Percentiles rank a stretch among this genome's conserved stretches.
Conservation (phyloP, 805 yeast species). For the Ogataea angusta region DNA sequence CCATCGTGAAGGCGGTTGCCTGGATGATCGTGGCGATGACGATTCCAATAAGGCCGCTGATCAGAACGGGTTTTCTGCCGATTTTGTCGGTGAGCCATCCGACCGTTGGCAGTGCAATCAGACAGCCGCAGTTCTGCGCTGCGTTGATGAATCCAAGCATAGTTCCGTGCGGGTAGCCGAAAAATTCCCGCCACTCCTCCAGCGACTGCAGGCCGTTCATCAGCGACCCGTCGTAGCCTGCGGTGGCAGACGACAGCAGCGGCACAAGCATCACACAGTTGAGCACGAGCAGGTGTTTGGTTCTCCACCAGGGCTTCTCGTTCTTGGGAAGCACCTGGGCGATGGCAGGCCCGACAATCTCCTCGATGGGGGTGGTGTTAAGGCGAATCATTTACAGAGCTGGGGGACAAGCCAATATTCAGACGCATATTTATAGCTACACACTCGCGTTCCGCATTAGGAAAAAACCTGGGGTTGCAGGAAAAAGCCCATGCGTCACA, state of each 20-base stretch:
- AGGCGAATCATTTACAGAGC: constrained; percentile 1
- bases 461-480: constrained; percentile 4
- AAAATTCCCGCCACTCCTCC: constrained; percentile 34
- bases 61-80: constrained; percentile 60
- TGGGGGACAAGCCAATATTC: not conserved
- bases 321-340: constrained; percentile 22
- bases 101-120: constrained; percentile 28
- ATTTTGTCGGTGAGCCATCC: constrained; percentile 40
- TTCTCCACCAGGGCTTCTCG: constrained; percentile 34
- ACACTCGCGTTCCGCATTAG: not conserved
- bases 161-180: constrained; percentile 33
- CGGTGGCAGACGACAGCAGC: constrained; percentile 37
- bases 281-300: constrained; percentile 38
- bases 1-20: constrained; percentile 35
- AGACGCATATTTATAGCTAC: too few species aligned
- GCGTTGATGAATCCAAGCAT: constrained; percentile 36
- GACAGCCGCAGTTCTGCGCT: constrained; percentile 37
- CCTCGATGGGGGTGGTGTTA: constrained; percentile 15
- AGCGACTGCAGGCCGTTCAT: constrained; percentile 46
- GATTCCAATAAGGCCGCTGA: constrained; percentile 50
- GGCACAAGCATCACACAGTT: constrained; percentile 37
- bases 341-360: constrained; percentile 20
- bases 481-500: constrained; percentile 3
- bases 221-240: constrained; percentile 42
- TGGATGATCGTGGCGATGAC: constrained; percentile 56